These are phyloP conservation scores for Phytopythium chamaehyphon DNA, from an alignment of 352 stramenopile genomes.

Conservation along the genomic window DNA sequence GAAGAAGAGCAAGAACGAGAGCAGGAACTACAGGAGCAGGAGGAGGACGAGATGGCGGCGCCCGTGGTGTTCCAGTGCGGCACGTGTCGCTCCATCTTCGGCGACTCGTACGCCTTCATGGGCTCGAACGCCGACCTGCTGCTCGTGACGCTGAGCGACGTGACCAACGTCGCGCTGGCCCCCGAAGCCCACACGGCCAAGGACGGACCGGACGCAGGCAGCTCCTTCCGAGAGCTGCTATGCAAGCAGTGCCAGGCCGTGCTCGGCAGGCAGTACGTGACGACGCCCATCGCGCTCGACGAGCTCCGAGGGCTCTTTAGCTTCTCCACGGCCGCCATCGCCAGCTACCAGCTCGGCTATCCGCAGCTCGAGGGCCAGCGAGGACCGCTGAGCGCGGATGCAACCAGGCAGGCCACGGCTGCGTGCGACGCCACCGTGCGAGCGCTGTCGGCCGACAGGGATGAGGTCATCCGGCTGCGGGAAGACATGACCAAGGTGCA, in stretches of 20 bases:
- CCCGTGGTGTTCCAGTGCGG: slow-evolving; percentile 84
- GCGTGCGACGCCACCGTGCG: slow-evolving; percentile 31
- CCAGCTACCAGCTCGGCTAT: slow-evolving; percentile 77
- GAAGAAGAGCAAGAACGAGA: slow-evolving; percentile 27
- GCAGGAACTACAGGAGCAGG: slow-evolving; percentile 24
- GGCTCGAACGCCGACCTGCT: slow-evolving; percentile 67
- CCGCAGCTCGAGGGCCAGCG: slow-evolving; percentile 13
- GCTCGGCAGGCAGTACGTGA: slow-evolving; percentile 71
- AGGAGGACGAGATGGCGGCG: slow-evolving; percentile 44
- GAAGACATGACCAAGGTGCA: slow-evolving; percentile 81
- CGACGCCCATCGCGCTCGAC: slow-evolving; percentile 59
- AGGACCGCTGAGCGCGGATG: slow-evolving; percentile 15
- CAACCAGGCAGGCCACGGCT: slow-evolving; percentile 17
- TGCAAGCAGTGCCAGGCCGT: slow-evolving; percentile 81
- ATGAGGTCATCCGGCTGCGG: slow-evolving; percentile 44
- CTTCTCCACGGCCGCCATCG: slow-evolving; percentile 68
- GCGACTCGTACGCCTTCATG: slow-evolving; percentile 80
- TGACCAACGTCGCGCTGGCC: slow-evolving; percentile 52
- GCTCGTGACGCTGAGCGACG: slow-evolving; percentile 70
- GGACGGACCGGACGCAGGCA: slow-evolving; percentile 48
- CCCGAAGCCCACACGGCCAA: slow-evolving; percentile 48
- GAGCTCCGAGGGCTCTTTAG: slow-evolving; percentile 64
- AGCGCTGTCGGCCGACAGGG: slow-evolving; percentile 38
- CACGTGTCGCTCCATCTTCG: slow-evolving; percentile 80
- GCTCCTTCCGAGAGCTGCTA: slow-evolving; percentile 70